Evolutionary conservation across 192 early-diverging fungal genomes (phyloP).

Genomic region (Backusella circina): DNA sequence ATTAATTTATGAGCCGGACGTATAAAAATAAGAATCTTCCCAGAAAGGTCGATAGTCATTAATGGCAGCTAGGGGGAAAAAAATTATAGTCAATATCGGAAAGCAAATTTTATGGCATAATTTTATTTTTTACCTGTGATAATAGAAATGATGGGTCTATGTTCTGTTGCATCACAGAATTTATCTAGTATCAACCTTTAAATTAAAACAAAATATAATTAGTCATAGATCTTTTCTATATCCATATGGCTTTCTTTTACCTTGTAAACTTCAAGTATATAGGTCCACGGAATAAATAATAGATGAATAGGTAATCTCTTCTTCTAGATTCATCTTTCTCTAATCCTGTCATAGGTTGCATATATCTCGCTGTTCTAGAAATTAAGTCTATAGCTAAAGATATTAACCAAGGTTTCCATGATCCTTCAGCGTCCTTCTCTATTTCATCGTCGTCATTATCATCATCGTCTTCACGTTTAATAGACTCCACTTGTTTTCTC

Average conservation of each 20-base stretch:
- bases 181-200: not conserved
- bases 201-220: not conserved
- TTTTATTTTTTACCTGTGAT: constrained; percentile 6
- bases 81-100: not conserved
- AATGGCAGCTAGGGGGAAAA: constrained; percentile 5
- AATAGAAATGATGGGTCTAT: constrained; percentile 10
- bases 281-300: constrained; percentile 19
- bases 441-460: not conserved
- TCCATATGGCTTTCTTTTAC: not conserved
- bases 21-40: constrained; percentile 14
- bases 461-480: not conserved
- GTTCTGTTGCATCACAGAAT: constrained; percentile 11
- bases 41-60: constrained; percentile 18
- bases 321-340: constrained; percentile 19
- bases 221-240: not conserved
- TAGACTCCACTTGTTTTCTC: not conserved
- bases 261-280: constrained; percentile 20
- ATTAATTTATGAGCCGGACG: constrained; percentile 8
- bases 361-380: not conserved
- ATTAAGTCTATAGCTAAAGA: constrained; percentile 14
- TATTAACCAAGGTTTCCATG: constrained; percentile 21
- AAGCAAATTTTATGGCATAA: not conserved
- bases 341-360: constrained; percentile 14
- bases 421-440: not conserved
- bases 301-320: constrained; percentile 20